These are phyloP conservation scores for Pseudofabraea citricarpa DNA, from an alignment of 2,329 filamentous ascomycete genomes.

Conservation along the genomic window DNA sequence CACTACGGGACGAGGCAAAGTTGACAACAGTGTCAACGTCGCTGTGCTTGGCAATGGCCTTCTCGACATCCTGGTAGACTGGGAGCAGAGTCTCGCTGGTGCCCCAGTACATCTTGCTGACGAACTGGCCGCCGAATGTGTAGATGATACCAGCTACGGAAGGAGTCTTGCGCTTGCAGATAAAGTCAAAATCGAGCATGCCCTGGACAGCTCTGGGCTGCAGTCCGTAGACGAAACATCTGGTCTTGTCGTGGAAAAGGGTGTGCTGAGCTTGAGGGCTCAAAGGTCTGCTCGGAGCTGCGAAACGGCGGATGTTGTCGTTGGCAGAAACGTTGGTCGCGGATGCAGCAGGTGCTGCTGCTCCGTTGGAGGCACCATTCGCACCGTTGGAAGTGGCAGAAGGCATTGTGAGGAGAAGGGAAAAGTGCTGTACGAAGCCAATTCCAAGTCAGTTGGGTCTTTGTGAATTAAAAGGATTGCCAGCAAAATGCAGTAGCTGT, in stretches of 20 bases:
- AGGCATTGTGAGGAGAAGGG: slow-evolving; percentile 23
- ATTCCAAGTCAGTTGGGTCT: neutral
- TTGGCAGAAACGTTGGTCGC: slow-evolving; percentile 62
- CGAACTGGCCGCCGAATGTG: slow-evolving; percentile 99
- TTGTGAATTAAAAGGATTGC: too few species aligned
- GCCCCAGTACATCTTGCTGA: slow-evolving; percentile 99
- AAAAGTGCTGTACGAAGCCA: neutral
- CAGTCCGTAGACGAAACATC: slow-evolving; percentile 99
- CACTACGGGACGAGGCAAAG: slow-evolving; percentile 97
- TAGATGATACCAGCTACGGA: slow-evolving; percentile 99
- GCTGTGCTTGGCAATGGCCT: slow-evolving; percentile 93
- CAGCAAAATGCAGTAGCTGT: too few species aligned
- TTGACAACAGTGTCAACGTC: slow-evolving; percentile 98
- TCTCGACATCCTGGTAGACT: slow-evolving; percentile 90
- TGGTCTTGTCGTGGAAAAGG: slow-evolving; percentile 98
- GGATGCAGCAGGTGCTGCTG: slow-evolving; percentile 41
- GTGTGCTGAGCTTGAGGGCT: slow-evolving; percentile 84
- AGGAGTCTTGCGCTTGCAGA: slow-evolving; percentile 96
- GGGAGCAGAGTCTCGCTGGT: slow-evolving; percentile 98
- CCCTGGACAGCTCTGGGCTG: slow-evolving; percentile 90
- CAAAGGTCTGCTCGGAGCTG: slow-evolving; percentile 84
- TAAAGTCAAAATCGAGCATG: slow-evolving; percentile 99
- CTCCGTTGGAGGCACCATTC: too few species aligned
- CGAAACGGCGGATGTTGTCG: slow-evolving; percentile 98
- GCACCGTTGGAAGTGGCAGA: slow-evolving; percentile 42